Evolutionary conservation across 352 stramenopile species (phyloP), one percentile per base, ranked within the genome.

Genomic region (Phytophthora agathidicida): DNA sequence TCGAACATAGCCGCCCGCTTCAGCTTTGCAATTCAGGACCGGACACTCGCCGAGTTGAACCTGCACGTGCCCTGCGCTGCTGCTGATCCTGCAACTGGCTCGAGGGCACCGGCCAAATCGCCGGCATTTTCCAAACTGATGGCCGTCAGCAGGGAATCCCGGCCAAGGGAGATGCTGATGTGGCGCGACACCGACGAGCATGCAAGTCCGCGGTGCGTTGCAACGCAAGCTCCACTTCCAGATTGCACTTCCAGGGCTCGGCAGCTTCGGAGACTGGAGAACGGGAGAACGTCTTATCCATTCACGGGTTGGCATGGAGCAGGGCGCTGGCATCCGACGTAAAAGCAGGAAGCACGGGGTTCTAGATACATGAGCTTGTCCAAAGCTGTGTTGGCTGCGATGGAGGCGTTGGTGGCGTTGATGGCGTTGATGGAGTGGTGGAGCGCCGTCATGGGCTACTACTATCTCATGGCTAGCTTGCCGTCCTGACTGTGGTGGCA

Each of bases 91-190:
- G 48, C 57, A 61, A 61, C 57, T 66, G 49, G 49, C 57, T 66
- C 49, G 57, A 60, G 57, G 57, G 49, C 48, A 42, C n/a, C 10
- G 42, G 57, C 49, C 60, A 69, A 69, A 69, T 69, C 53, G 60
- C 27, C 28, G 33, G 7, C 60, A 55, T 19, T 69, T 65, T 61
- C 60, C 60, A 14, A 59, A 44, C 43, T 27, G 38, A 69, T 69
- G 46, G 52, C 48, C 41, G 47, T 43, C 53, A 42, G 31, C 31
- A 51, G 30, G 32, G 16, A 44, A 45, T 37, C 30, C 51, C 19
- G 4, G 19, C 7, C 22, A 17, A 8, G 49, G 26, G n/a, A 10
- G 36, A 59, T 35, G 47, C 24, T 27, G 23, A 30, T 41, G 31
- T n/a, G 17, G 32, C 43, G 14, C 27, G 38, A 10, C 48, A 43